phyloP scores from a whole-genome alignment of 495 filamentous ascomycete genomes.

The Hypoxylon fragiforme region DNA sequence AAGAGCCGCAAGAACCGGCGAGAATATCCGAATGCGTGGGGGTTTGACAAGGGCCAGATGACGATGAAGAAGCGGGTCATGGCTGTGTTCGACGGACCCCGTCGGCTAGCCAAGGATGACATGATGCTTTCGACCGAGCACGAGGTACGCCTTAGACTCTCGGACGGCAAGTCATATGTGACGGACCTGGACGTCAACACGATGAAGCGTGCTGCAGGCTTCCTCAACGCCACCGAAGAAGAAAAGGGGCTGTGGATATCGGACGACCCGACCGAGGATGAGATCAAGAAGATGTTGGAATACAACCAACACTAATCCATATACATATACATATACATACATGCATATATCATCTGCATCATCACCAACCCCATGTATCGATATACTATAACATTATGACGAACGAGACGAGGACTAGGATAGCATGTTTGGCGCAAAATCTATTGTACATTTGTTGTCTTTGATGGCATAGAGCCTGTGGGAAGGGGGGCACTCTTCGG shows the following conservation, averaged over 20 bases:
- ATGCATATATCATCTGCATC: slow-evolving; percentile 11
- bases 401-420: slow-evolving; percentile 28
- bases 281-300: slow-evolving; percentile 49
- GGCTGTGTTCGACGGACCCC: slow-evolving; percentile 86
- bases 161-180: slow-evolving; percentile 73
- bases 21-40: slow-evolving; percentile 91
- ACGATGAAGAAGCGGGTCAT: slow-evolving; percentile 96
- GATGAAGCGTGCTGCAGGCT: slow-evolving; percentile 79
- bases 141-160: slow-evolving; percentile 83
- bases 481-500: neutral
- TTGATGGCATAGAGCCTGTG: slow-evolving; percentile 25
- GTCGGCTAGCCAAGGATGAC: slow-evolving; percentile 94
- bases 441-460: slow-evolving; percentile 30
- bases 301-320: slow-evolving; percentile 26
- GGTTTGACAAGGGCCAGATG: slow-evolving; percentile 86
- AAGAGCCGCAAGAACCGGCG: slow-evolving; percentile 79
- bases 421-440: slow-evolving; percentile 33
- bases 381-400: slow-evolving; percentile 32
- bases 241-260: slow-evolving; percentile 81
- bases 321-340: neutral
- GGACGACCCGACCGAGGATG: slow-evolving; percentile 54
- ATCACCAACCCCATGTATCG: slow-evolving; percentile 25
- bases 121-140: slow-evolving; percentile 98
- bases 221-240: slow-evolving; percentile 73
- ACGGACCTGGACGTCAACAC: slow-evolving; percentile 95